phyloP scores from a whole-genome alignment of 1,284 basidiomycete genomes.

The Ustilago nuda region DNA sequence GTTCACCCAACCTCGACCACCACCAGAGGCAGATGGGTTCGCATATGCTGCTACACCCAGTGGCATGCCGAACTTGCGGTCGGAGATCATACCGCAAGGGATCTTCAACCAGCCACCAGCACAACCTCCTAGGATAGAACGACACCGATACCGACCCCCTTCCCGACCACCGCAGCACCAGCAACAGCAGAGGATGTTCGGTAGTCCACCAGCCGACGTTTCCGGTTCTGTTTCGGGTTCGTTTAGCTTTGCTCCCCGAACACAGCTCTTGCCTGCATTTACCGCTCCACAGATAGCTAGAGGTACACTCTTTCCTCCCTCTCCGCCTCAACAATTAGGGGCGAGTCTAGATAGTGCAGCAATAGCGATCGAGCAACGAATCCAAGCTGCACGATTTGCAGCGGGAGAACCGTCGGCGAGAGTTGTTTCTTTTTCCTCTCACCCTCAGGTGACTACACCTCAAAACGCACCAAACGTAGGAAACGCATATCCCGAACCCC shows the following conservation, averaged over 20 bases:
- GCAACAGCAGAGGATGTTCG: background rate
- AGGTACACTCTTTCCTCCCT: background rate
- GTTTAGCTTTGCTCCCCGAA: background rate
- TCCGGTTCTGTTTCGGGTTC: background rate
- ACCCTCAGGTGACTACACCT: background rate
- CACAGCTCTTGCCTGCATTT: background rate
- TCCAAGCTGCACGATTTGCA: background rate
- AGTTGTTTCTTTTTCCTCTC: background rate
- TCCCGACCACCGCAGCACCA: background rate
- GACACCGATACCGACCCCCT: background rate
- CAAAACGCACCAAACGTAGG: background rate
- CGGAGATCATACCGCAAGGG: background rate
- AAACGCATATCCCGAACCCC: background rate
- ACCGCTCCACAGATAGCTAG: slow-evolving; percentile 1
- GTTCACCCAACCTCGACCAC: background rate
- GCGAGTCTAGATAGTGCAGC: slow-evolving; percentile 30
- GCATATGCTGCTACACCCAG: slow-evolving; percentile 16
- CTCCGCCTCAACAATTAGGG: background rate
- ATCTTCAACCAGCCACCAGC: background rate
- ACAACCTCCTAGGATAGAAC: background rate
- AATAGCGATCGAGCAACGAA: slow-evolving; percentile 17
- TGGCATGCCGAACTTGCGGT: background rate
- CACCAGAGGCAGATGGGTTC: background rate
- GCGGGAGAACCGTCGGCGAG: background rate
- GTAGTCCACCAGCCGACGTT: background rate